These are phyloP conservation scores for Tetrastigma voinierianum DNA, from an alignment of 164 flowering plant genomes.

Conservation along the genomic window DNA sequence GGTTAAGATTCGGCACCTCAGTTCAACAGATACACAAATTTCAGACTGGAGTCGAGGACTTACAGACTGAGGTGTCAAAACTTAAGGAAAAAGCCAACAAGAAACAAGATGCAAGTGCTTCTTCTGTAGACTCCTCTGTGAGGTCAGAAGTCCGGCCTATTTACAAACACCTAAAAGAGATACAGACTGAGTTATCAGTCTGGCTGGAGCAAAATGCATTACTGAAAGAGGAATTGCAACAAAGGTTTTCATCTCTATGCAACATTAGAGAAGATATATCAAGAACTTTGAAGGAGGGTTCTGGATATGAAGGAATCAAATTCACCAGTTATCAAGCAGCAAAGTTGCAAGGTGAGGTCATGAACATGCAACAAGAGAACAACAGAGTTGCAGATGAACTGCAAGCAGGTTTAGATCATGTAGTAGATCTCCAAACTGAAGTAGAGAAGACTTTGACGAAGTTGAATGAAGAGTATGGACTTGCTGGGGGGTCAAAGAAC, in stretches of 20 bases:
- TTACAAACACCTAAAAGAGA: conserved; percentile 59
- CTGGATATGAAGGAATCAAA: conserved; percentile 40
- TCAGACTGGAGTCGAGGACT: conserved; percentile 45
- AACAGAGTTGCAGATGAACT: conserved; percentile 78
- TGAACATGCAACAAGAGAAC: conserved; percentile 92
- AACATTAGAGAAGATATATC: conserved; percentile 63
- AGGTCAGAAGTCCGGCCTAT: conserved; percentile 59
- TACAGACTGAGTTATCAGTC: conserved; percentile 51
- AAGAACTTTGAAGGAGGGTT: conserved; percentile 38
- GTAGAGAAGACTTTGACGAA: conserved; percentile 50
- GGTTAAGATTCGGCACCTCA: conserved; percentile 62
- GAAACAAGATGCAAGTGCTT: conserved; percentile 31
- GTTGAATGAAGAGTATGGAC: conserved; percentile 45
- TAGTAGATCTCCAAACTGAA: conserved; percentile 47
- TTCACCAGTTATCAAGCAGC: conserved; percentile 76
- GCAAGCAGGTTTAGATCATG: conserved; percentile 68
- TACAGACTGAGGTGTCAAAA: conserved; percentile 42
- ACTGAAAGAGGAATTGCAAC: conserved; percentile 57
- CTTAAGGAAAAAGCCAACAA: conserved; percentile 31
- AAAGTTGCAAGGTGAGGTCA: conserved; percentile 83
- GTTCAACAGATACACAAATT: conserved; percentile 63
- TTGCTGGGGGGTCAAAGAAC: conserved; percentile 39
- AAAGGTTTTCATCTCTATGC: conserved; percentile 53
- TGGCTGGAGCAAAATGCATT: conserved; percentile 60
- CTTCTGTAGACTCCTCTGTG: conserved; percentile 8